A percentile compares a stretch with the other conserved stretches of the same genome.
Conservation (phyloP, 768 basidiomycete genomes). For the Clitopilus hobsonii region DNA sequence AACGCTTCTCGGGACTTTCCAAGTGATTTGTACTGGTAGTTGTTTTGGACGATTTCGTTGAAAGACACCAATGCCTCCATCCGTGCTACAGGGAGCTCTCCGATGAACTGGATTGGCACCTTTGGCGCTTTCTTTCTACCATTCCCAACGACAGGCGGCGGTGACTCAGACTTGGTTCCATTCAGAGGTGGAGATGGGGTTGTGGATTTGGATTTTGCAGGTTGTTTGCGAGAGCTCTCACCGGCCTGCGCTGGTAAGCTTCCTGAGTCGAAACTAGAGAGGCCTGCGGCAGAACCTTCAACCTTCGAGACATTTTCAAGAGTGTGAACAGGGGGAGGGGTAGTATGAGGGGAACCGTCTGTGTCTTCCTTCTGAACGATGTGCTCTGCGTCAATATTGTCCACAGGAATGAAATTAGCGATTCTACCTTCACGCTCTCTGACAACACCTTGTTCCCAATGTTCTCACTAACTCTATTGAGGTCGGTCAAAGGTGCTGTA, state of each 20-base stretch:
- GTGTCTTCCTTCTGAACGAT: neutral
- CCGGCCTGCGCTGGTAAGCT: slow-evolving; percentile 29
- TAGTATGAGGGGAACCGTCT: neutral
- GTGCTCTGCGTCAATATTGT: neutral
- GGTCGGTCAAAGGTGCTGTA: neutral
- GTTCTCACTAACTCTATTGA: neutral
- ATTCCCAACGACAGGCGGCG: slow-evolving; percentile 22
- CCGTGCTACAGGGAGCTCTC: slow-evolving; percentile 74
- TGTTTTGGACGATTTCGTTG: slow-evolving; percentile 67
- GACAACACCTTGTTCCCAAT: neutral
- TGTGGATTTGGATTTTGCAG: slow-evolving; percentile 28
- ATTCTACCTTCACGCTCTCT: neutral
- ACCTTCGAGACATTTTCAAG: neutral
- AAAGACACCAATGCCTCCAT: slow-evolving; percentile 70
- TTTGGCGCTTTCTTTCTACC: slow-evolving; percentile 28
- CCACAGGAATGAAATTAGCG: neutral
- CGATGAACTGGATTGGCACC: slow-evolving; percentile 60
- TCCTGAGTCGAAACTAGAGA: neutral
- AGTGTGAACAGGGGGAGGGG: neutral
- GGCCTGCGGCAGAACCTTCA: neutral
- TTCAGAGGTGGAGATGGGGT: slow-evolving; percentile 28
- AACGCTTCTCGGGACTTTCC: slow-evolving; percentile 85
- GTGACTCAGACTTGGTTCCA: slow-evolving; percentile 33
- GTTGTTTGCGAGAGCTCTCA: slow-evolving; percentile 24
- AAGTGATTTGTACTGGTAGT: slow-evolving; percentile 82